Evolutionary conservation across 345 rosid species (phyloP).

Genomic region (Mercurialis annua): DNA sequence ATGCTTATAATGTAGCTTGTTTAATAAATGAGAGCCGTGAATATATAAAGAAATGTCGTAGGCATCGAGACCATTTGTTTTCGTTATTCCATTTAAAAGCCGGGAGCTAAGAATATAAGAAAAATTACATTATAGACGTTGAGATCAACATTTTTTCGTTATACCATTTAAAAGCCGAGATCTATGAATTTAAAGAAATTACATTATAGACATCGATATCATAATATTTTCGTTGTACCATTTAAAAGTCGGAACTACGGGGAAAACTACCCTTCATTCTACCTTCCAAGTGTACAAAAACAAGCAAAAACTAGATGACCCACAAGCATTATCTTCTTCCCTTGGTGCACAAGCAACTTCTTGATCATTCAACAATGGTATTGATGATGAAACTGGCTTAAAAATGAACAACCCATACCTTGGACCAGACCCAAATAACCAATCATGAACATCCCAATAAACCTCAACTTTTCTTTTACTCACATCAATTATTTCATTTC

Average conservation of each 20-base stretch:
- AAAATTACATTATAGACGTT: no score
- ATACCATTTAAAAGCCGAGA: no score
- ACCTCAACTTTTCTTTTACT: constrained; percentile 38
- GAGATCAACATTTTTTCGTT: no score
- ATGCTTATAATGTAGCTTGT: no score
- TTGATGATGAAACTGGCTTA: constrained; percentile 31
- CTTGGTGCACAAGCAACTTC: constrained; percentile 13
- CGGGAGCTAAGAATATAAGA: no score
- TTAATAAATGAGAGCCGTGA: no score
- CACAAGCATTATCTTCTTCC: constrained; percentile 22
- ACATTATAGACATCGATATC: no score
- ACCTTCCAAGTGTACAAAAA: constrained; percentile 51
- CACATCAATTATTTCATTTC: constrained; percentile 37
- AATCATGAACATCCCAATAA: constrained; percentile 58
- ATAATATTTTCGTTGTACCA: background rate
- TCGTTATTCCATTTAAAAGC: no score
- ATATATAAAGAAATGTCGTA: no score
- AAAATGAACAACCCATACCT: constrained; percentile 51
- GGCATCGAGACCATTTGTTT: no score
- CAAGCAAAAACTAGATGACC: constrained; percentile 44
- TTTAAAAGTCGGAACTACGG: background rate
- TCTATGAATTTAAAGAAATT: no score
- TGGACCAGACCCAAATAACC: constrained; percentile 52
- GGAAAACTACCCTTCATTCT: constrained; percentile 30
- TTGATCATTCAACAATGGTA: constrained; percentile 20